phyloP scores from a whole-genome alignment of 1,139 yeast genomes.

The Lodderomyces jiufengensis region DNA sequence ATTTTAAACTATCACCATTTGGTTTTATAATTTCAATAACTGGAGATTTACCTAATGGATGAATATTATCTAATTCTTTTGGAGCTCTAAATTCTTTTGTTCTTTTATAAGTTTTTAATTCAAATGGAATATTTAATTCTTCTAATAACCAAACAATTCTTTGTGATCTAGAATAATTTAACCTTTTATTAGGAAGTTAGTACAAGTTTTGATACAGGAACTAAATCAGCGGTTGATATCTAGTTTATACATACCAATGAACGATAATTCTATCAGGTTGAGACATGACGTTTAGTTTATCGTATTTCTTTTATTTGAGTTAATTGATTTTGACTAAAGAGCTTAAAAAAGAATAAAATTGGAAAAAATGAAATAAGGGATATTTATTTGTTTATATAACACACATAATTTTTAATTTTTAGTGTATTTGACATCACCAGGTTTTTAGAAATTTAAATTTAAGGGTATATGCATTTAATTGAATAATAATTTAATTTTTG shows the following conservation, averaged over 20 bases:
- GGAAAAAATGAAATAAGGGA: too few relatives aligned
- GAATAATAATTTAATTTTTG: too few relatives aligned
- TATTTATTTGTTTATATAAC: too few relatives aligned
- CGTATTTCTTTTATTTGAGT: too few relatives aligned
- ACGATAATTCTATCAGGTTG: constrained; percentile 14
- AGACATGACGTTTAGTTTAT: too few relatives aligned
- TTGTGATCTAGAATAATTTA: constrained; percentile 36
- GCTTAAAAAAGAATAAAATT: too few relatives aligned
- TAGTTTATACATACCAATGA: constrained; percentile 20
- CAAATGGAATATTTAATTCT: constrained; percentile 33
- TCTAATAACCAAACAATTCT: constrained; percentile 40
- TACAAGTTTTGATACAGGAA: too few relatives aligned
- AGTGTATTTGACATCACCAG: too few relatives aligned
- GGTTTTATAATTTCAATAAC: constrained; percentile 29
- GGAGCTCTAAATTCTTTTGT: constrained; percentile 33
- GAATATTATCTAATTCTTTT: constrained; percentile 28
- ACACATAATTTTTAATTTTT: too few relatives aligned
- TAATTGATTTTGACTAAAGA: too few relatives aligned
- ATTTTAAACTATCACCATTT: constrained; percentile 9
- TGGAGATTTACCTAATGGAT: constrained; percentile 43
- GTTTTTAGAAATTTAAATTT: too few relatives aligned
- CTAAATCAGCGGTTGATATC: not conserved
- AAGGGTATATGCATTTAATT: too few relatives aligned
- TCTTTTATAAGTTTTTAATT: constrained; percentile 31
- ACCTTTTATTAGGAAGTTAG: constrained; percentile 17